These are phyloP conservation scores for Inonotus hispidus DNA, from an alignment of 1,284 basidiomycete genomes.

Conservation along the genomic window DNA sequence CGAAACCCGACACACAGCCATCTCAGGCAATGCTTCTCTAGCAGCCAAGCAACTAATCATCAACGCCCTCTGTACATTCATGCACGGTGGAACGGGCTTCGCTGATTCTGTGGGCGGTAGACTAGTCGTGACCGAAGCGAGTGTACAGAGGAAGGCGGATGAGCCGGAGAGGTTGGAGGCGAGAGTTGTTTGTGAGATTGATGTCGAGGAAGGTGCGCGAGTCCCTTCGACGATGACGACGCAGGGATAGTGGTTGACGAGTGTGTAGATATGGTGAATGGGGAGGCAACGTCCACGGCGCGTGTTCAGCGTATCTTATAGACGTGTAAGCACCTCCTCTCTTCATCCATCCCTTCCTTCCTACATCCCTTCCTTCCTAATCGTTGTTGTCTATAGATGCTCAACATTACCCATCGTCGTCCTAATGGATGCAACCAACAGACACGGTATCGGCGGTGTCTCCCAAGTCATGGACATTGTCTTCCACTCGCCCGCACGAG, in stretches of 20 bases:
- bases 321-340: too few relatives aligned
- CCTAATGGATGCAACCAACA: slow-evolving; percentile 26
- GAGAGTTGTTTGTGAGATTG: slow-evolving; percentile 39
- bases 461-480: slow-evolving; percentile 45
- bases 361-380: not conserved
- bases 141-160: slow-evolving; percentile 33
- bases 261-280: slow-evolving; percentile 43
- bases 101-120: slow-evolving; percentile 27
- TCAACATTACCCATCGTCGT: slow-evolving; percentile 39
- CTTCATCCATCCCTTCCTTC: slow-evolving; percentile 19
- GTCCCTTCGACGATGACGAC: not conserved
- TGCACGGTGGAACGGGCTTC: slow-evolving; percentile 30
- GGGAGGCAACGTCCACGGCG: slow-evolving; percentile 39
- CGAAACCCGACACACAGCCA: slow-evolving; percentile 6
- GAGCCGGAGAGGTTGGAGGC: slow-evolving; percentile 36
- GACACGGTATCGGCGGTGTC: slow-evolving; percentile 24
- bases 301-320: slow-evolving; percentile 40
- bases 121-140: slow-evolving; percentile 38
- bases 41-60: slow-evolving; percentile 34
- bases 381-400: slow-evolving; percentile 33
- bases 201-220: slow-evolving; percentile 38
- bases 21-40: slow-evolving; percentile 40
- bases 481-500: slow-evolving; percentile 47
- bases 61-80: slow-evolving; percentile 33
- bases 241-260: not conserved